Conservation (phyloP, 2,329 filamentous ascomycete genomes). For the Dactylonectria estremocensis region DNA sequence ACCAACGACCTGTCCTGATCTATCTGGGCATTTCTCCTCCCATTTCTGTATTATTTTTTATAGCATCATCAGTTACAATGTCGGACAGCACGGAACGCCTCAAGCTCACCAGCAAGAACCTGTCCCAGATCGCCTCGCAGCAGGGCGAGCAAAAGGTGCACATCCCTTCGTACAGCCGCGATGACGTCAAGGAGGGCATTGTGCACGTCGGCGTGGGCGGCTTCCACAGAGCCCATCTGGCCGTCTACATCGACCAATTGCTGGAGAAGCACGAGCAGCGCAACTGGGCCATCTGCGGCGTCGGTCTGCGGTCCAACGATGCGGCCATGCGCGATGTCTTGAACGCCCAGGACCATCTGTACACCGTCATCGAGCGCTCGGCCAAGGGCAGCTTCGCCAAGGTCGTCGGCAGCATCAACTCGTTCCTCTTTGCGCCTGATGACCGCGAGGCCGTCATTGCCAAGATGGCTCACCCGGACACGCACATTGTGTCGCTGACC, state of each 20-base stretch:
- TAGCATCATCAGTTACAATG: slow-evolving; percentile 23
- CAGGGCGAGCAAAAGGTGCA: slow-evolving; percentile 41
- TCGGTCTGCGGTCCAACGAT: slow-evolving; percentile 67
- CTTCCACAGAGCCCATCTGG: slow-evolving; percentile 69
- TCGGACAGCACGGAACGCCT: slow-evolving; percentile 34
- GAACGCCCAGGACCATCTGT: slow-evolving; percentile 64
- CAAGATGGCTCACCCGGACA: slow-evolving; percentile 70
- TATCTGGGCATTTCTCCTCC: not conserved
- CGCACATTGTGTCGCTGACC: slow-evolving; percentile 68
- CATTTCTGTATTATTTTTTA: slow-evolving; percentile 4
- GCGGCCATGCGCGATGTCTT: slow-evolving; percentile 66
- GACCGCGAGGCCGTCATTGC: slow-evolving; percentile 66
- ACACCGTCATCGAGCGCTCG: slow-evolving; percentile 69
- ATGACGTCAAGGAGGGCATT: slow-evolving; percentile 66
- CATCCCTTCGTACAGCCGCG: slow-evolving; percentile 61
- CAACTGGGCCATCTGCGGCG: slow-evolving; percentile 67
- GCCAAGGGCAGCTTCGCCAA: slow-evolving; percentile 64
- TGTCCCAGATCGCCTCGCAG: slow-evolving; percentile 42
- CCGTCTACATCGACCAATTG: slow-evolving; percentile 66
- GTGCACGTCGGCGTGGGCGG: slow-evolving; percentile 69
- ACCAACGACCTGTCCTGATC: slow-evolving; percentile 6
- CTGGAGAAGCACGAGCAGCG: slow-evolving; percentile 61
- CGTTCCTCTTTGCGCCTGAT: slow-evolving; percentile 67
- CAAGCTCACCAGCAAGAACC: slow-evolving; percentile 49
- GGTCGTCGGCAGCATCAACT: slow-evolving; percentile 67